These are phyloP conservation scores for Mimosa pudica DNA, from an alignment of 306 rosid genomes.

Conservation along the genomic window DNA sequence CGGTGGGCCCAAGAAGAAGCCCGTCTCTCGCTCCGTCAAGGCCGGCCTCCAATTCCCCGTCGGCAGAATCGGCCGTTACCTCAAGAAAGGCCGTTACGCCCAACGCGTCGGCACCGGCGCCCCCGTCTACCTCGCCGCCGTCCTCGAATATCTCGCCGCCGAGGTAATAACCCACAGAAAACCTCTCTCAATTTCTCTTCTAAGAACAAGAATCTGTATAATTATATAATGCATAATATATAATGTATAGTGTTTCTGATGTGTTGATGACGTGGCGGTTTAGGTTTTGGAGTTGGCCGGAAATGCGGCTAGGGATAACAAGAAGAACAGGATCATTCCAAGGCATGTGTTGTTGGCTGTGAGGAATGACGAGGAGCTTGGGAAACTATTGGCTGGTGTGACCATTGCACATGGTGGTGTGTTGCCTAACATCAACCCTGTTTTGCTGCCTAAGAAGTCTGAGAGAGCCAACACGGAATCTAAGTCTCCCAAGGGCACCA, in stretches of 20 bases:
- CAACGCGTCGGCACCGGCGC: conserved; percentile 6
- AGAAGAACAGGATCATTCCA: neutral
- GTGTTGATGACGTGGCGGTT: neutral
- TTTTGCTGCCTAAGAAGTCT: neutral
- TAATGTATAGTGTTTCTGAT: neutral
- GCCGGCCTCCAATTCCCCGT: conserved; percentile 13
- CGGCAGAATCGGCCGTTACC: conserved; percentile 12
- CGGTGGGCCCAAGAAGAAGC: conserved; percentile 11
- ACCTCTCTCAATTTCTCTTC: too few species aligned
- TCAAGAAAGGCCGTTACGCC: conserved; percentile 4
- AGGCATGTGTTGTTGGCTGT: neutral
- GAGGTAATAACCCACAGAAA: neutral
- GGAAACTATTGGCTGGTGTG: neutral
- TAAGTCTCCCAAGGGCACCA: neutral
- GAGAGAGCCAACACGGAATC: neutral
- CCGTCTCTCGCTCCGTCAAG: conserved; percentile 3
- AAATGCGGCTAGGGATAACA: neutral
- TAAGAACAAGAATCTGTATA: too few species aligned
- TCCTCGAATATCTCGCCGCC: conserved; percentile 7
- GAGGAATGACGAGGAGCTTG: neutral
- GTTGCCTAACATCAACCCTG: neutral
- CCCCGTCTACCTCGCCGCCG: conserved; percentile 8
- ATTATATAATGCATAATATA: too few species aligned
- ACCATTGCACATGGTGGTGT: neutral
- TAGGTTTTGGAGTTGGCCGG: neutral